phyloP scores from a whole-genome alignment of 345 rosid species.

The Mercurialis annua region DNA sequence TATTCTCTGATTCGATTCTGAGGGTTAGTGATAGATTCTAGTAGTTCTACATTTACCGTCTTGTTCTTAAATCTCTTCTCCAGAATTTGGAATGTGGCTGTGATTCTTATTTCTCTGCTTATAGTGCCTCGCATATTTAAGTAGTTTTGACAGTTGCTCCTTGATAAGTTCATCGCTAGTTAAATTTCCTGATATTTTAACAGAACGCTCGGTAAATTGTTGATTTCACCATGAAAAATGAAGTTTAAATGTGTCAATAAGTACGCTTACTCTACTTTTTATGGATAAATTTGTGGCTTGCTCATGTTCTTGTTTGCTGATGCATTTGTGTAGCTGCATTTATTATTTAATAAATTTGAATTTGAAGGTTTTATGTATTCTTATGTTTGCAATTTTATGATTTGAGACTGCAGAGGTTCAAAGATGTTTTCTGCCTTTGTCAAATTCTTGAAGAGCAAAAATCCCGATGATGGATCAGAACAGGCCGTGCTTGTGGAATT shows the following conservation, averaged over 20 bases:
- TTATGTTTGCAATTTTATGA: background rate
- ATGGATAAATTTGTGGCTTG: background rate
- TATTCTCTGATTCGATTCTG: background rate
- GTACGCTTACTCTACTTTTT: background rate
- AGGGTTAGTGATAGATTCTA: background rate
- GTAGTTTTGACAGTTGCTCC: background rate
- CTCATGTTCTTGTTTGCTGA: background rate
- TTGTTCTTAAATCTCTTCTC: background rate
- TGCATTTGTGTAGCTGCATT: background rate
- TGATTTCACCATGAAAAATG: background rate
- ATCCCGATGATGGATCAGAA: constrained; percentile 69
- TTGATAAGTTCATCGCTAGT: background rate
- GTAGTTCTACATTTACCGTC: background rate
- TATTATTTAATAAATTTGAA: background rate
- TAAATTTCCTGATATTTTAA: background rate
- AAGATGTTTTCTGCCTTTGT: constrained; percentile 59
- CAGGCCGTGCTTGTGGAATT: constrained; percentile 71
- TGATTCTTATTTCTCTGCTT: background rate
- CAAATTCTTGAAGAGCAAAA: constrained; percentile 80
- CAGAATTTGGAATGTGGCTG: background rate
- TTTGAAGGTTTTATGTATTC: background rate
- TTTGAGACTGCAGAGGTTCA: constrained; percentile 48
- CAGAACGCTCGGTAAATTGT: background rate
- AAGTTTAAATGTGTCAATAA: background rate
- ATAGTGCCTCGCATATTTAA: background rate